phyloP scores from a whole-genome alignment of 371 early-diverging fungal genomes.

The Furculomyces boomerangus region DNA sequence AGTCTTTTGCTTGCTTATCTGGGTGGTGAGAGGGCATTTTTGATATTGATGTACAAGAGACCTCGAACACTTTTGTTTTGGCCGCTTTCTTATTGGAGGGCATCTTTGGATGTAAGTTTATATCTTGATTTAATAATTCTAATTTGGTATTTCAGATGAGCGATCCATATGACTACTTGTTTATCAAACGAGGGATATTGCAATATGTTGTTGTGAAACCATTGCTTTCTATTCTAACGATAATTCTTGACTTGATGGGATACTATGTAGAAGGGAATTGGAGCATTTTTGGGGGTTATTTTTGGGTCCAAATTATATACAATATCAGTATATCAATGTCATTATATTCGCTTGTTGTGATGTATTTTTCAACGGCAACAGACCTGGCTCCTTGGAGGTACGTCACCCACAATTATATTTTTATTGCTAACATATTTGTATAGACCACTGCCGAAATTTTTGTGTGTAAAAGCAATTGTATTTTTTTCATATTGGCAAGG shows the following conservation, averaged over 20 bases:
- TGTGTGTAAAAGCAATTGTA: conserved; percentile 84
- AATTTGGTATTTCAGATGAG: conserved; percentile 26
- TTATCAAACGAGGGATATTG: conserved; percentile 77
- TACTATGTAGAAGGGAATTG: conserved; percentile 69
- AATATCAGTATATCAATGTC: conserved; percentile 68
- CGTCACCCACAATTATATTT: background rate
- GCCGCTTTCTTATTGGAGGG: conserved; percentile 57
- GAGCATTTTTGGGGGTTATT: conserved; percentile 44
- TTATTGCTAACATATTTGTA: background rate
- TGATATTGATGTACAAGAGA: conserved; percentile 57
- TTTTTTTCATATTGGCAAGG: conserved; percentile 96
- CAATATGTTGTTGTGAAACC: conserved; percentile 90
- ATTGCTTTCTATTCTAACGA: conserved; percentile 51
- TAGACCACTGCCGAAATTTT: conserved; percentile 78
- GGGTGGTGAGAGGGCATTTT: conserved; percentile 70
- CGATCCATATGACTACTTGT: conserved; percentile 73
- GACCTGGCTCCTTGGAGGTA: conserved; percentile 51
- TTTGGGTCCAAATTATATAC: conserved; percentile 68
- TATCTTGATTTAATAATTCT: background rate
- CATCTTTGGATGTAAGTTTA: conserved; percentile 48
- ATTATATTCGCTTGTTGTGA: conserved; percentile 74
- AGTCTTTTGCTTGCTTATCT: conserved; percentile 70
- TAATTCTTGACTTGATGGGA: conserved; percentile 54
- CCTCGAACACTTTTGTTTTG: conserved; percentile 63
- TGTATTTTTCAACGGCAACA: conserved; percentile 65